These are phyloP conservation scores for Plasmodium fragile DNA, from an alignment of 169 alveolate genomes.

Conservation along the genomic window DNA sequence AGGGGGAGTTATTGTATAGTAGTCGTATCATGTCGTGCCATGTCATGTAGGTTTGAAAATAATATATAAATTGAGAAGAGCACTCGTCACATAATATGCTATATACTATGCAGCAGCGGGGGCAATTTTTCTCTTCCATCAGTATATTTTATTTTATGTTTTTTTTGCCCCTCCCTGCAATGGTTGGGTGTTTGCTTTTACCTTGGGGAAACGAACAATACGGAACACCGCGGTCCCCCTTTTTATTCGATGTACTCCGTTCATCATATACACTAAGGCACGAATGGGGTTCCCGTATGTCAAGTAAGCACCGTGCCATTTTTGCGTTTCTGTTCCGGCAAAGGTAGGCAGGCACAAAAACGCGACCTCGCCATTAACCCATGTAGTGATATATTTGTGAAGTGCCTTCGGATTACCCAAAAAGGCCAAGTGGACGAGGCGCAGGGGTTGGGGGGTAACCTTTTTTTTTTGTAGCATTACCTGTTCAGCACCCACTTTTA, in stretches of 20 bases:
- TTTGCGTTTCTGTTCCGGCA: not conserved
- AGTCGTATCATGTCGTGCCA: not conserved
- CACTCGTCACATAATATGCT: not conserved
- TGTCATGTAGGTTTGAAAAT: not conserved
- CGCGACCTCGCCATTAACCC: not conserved
- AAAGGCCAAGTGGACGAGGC: not conserved
- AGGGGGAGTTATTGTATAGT: not conserved
- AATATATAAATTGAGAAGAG: not conserved
- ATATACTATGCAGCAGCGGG: not conserved
- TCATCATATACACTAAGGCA: not conserved
- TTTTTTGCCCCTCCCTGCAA: not conserved
- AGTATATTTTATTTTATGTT: not conserved
- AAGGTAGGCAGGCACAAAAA: not conserved
- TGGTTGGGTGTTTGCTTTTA: not conserved
- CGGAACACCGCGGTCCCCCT: not conserved
- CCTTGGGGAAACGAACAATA: not conserved
- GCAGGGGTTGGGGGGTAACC: not conserved
- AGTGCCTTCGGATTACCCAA: not conserved
- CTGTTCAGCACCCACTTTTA: not conserved
- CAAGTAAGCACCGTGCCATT: not conserved
- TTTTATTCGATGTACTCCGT: not conserved
- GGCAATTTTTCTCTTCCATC: not conserved
- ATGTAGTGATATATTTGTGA: not conserved
- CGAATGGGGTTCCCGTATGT: not conserved
- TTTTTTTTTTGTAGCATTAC: not conserved